Conservation (phyloP, 2,329 filamentous ascomycete genomes). For the Mycogone perniciosa region DNA sequence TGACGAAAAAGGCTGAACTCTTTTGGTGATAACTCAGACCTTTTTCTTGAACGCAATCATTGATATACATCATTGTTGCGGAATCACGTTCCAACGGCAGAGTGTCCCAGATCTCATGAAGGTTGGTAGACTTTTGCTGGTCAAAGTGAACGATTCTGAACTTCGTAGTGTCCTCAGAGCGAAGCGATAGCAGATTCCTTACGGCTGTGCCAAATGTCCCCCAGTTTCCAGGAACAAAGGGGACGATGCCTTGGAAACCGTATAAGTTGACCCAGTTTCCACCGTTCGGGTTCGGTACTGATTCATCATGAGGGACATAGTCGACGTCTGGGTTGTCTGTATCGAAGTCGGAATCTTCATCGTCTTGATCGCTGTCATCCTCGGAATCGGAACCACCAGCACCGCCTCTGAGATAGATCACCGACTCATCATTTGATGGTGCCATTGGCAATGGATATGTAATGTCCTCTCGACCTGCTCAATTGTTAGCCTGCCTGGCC, state of each 20-base stretch:
- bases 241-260: conserved; percentile 28
- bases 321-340: neutral
- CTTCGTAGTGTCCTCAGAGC: neutral
- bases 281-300: neutral
- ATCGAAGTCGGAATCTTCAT: neutral
- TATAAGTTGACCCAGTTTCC: conserved; percentile 15
- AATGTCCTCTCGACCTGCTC: neutral
- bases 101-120: neutral
- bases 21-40: neutral
- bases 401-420: conserved; percentile 7
- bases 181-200: conserved; percentile 19
- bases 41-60: neutral
- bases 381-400: neutral
- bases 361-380: neutral
- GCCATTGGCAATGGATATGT: neutral
- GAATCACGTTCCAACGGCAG: neutral
- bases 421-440: neutral
- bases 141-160: conserved; percentile 15
- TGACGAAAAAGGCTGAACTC: conserved; percentile 20
- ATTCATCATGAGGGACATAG: neutral
- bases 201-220: conserved; percentile 18
- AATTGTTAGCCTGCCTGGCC: neutral
- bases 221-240: conserved; percentile 18
- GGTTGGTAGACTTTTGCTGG: neutral
- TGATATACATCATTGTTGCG: neutral